A percentile compares a stretch with the other conserved stretches of the same genome.
Evolutionary conservation across 2,329 filamentous ascomycete genomes (phyloP).

Genomic region (Metarhizium album): DNA sequence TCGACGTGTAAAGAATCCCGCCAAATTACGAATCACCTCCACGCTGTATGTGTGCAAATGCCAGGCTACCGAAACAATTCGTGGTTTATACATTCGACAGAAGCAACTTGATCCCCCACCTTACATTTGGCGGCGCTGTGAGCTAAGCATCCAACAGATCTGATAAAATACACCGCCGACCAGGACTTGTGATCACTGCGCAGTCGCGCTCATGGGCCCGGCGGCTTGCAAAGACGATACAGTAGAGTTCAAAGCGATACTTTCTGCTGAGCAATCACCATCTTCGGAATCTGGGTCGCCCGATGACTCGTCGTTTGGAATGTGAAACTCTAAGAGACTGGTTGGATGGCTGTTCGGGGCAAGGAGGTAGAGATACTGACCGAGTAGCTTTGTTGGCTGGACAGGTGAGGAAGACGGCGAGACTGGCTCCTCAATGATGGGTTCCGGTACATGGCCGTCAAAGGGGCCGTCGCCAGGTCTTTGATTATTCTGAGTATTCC

Average conservation of each 20-base stretch:
- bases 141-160: background rate
- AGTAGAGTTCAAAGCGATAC: background rate
- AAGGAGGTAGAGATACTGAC: constrained; percentile 12
- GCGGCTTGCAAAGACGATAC: background rate
- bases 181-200: background rate
- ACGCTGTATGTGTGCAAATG: background rate
- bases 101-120: background rate
- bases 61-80: background rate
- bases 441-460: constrained; percentile 16
- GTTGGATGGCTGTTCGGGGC: background rate
- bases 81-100: background rate
- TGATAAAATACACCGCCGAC: background rate
- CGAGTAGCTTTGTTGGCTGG: constrained; percentile 16
- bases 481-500: background rate
- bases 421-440: constrained; percentile 24
- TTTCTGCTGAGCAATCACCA: background rate
- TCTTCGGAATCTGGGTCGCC: background rate
- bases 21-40: background rate
- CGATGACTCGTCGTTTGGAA: background rate
- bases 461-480: background rate
- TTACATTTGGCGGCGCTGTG: background rate
- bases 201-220: background rate
- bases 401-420: constrained; percentile 16
- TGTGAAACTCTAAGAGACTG: background rate
- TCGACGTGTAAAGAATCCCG: too few species aligned